Evolutionary conservation across 129 eudicot species (phyloP), one percentile per base, ranked within the genome.

Genomic region (Smallanthus sonchifolius): DNA sequence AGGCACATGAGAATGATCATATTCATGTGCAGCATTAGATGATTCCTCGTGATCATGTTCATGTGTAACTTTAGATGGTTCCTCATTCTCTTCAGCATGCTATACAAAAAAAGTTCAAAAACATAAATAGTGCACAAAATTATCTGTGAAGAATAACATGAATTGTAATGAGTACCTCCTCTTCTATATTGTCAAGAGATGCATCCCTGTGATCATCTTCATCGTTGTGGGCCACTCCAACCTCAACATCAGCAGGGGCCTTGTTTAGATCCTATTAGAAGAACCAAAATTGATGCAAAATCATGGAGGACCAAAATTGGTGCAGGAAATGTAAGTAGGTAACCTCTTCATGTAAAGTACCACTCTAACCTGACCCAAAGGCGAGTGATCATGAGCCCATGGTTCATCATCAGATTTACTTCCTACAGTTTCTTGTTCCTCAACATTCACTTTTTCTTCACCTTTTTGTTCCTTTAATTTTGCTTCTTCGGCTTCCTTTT

Each of bases 401-500:
- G 38, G 30, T 40, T 84, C 87, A 57, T 86, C 86, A 11, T 79
- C 52, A 74, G 85, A 69, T 63, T 83, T 84, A 74, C 76, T 76
- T 72, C 67, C 77, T 56, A 32, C 48, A 37, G 86, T 55, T 56
- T 86, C 81, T 79, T 73, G 51, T 17, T 74, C 71, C 87, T 79
- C 76, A 79, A 42, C 49, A 49, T 44, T 82, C 80, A 57, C 85
- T 72, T 77, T 71, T 70, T 84, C 85, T 16, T 35, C 86, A 54
- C 42, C 65, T 65, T 80, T 83, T 73, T 35, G 69, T 80, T 86
- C 84, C 65, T 77, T 85, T 43, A 34, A 48, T 42, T 68, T 59
- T 65, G 92, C 87, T 79, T 86, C 88, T 79, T 89, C 89, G 1
- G 85, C 87, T 83, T 90, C 96, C 75, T 77, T 84, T 76, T 72